A percentile compares a stretch with the other conserved stretches of the same genome.
These are phyloP conservation scores for Dorcoceras hygrometricum DNA, from an alignment of 257 asterid species.

Conservation along the genomic window DNA sequence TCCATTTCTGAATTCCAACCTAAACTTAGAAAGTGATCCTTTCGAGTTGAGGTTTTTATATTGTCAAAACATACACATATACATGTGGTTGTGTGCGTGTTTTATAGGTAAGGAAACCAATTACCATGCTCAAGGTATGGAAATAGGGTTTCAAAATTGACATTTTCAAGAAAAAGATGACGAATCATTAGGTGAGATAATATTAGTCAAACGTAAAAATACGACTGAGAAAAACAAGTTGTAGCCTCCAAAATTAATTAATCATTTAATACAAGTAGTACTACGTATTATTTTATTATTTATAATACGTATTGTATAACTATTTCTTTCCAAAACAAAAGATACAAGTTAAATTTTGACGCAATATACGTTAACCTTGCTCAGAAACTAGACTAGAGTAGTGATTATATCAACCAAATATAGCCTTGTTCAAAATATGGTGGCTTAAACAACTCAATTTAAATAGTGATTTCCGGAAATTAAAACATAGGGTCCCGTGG, in stretches of 20 bases:
- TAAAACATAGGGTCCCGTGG: too few relatives aligned
- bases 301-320: not conserved
- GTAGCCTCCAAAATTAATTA: not conserved
- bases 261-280: too few relatives aligned
- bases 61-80: not conserved
- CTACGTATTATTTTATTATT: too few relatives aligned
- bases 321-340: too few relatives aligned
- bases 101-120: not conserved
- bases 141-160: constrained; percentile 30
- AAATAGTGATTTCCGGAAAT: not conserved
- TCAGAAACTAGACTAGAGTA: too few relatives aligned
- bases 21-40: not conserved
- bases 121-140: constrained; percentile 18
- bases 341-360: too few relatives aligned
- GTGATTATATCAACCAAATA: too few relatives aligned
- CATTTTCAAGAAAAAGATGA: constrained; percentile 24
- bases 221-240: constrained; percentile 28
- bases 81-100: constrained; percentile 3
- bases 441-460: too few relatives aligned
- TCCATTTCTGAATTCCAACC: constrained; percentile 33
- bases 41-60: constrained; percentile 12
- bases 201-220: constrained; percentile 32
- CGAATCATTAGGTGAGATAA: not conserved
- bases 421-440: too few relatives aligned
- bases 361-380: too few relatives aligned